Base-by-base conservation (phyloP, 2,329 filamentous ascomycete species). In the Chrysoporthe cubensis region DNA sequence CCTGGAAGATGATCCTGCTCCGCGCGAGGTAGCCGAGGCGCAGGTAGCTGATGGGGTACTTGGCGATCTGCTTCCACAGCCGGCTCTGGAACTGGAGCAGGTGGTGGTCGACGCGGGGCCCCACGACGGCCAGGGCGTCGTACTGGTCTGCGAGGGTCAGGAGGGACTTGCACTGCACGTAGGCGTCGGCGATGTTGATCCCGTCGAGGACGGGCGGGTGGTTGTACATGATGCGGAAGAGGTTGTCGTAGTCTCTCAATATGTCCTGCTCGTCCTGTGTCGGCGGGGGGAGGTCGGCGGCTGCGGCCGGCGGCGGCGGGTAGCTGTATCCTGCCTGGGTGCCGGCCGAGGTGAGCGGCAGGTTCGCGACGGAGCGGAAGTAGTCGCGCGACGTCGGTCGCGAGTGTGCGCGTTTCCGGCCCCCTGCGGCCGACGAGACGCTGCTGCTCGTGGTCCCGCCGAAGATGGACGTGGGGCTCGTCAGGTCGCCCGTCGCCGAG, bases 201-300 rank as follows among this genome's bases (percentile, higher is more conserved):
- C 88, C 87, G 79, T 97, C 94, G 43, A 98, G 86, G 0, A 88
- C 76, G 0, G 95, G 95, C 0, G 93, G 83, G 77, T 96, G 92
- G 78, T 97, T 97, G 84, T 98, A 98, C 83, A 97, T 97, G 70
- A 96, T 91, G 74, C 94, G 92, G 78, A 98, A 96, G 32, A 98
- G 85, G 77, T 97, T 97, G 77, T 97, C 94, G 79, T 98, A 97
- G 80, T 97, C 93, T 73, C 93, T 92, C 59, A 97, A 85, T 32
- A 94, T 86, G 71, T 96, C 92, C 74, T 92, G 83, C 65, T 93
- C 88, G 59, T 87, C 84, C 67, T 87, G 85, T 16, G 84, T 86
- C 18, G 86, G 79, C 34, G 84, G 79, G 3, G 78, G 76, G 4
- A 77, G 74, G 46, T 69, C 63, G 14, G 66, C 37, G 75, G 67